Percentiles rank a stretch among this genome's conserved stretches.
Conservation (phyloP, 2,329 filamentous ascomycete genomes). For the Paracoccidioides lutzii region DNA sequence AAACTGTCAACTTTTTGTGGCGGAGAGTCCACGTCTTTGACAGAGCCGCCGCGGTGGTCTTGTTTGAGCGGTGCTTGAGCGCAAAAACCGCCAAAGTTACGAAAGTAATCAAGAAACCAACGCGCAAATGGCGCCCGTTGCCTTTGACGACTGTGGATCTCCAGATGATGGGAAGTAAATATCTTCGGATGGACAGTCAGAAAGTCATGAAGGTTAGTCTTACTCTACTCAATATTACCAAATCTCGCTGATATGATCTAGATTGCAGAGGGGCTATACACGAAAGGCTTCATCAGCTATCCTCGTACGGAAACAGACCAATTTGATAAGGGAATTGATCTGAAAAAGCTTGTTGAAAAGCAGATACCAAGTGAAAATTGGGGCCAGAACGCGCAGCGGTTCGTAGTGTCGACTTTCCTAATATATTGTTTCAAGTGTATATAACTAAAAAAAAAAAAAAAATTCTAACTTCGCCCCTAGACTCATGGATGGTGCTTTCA, state of each 20-base stretch:
- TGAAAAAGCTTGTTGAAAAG: constrained; percentile 67
- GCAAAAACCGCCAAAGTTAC: constrained; percentile 67
- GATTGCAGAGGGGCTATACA: constrained; percentile 74
- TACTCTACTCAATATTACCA: neutral
- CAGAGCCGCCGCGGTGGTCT: constrained; percentile 61
- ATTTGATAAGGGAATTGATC: constrained; percentile 80
- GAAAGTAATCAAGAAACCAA: constrained; percentile 81
- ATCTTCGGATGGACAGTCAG: constrained; percentile 82
- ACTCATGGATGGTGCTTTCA: constrained; percentile 63
- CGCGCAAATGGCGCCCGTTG: constrained; percentile 84
- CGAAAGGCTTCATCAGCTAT: constrained; percentile 93
- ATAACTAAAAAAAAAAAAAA: neutral
- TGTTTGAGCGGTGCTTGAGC: constrained; percentile 73
- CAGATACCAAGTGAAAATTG: constrained; percentile 65
- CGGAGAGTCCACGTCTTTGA: constrained; percentile 74
- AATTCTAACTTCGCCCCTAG: constrained; percentile 15
- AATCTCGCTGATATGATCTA: constrained; percentile 13
- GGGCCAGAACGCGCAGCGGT: constrained; percentile 65
- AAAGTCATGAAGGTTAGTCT: constrained; percentile 61
- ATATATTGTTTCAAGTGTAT: neutral
- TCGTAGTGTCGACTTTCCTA: constrained; percentile 10
- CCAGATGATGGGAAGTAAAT: constrained; percentile 85
- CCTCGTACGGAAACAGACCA: constrained; percentile 94
- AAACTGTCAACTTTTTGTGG: constrained; percentile 78
- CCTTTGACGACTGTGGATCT: constrained; percentile 92